Evolutionary conservation across 495 filamentous ascomycete genomes (phyloP).

Genomic region (Hypoxylon subgilvum): DNA sequence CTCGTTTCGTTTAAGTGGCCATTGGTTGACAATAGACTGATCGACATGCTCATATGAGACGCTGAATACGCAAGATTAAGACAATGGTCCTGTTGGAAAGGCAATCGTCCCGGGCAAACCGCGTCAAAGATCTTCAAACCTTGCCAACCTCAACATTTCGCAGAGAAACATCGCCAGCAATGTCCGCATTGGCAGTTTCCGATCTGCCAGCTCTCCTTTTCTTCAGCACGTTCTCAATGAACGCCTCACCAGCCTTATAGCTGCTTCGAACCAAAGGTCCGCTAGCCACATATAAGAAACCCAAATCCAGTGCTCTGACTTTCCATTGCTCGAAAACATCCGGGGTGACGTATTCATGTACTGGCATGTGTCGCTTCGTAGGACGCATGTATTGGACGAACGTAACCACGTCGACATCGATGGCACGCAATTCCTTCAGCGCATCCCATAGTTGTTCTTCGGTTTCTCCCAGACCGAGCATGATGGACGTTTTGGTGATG

Average conservation of each 20-base stretch:
- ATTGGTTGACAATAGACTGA: too few species aligned
- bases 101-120: too few species aligned
- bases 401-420: constrained; percentile 90
- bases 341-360: constrained; percentile 91
- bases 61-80: too few species aligned
- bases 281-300: constrained; percentile 94
- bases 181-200: constrained; percentile 3
- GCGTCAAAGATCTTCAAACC: too few species aligned
- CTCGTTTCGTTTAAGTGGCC: too few species aligned
- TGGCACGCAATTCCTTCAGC: constrained; percentile 75
- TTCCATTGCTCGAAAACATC: constrained; percentile 90
- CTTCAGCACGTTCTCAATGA: constrained; percentile 97
- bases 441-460: constrained; percentile 87
- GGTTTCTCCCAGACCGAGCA: constrained; percentile 93
- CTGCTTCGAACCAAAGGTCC: constrained; percentile 90
- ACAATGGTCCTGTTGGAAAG: too few species aligned
- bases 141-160: too few species aligned
- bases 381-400: constrained; percentile 99
- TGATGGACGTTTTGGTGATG: constrained; percentile 96
- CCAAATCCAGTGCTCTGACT: constrained; percentile 87
- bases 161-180: too few species aligned
- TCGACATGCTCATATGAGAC: too few species aligned
- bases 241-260: constrained; percentile 97
- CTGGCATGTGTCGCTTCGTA: constrained; percentile 95
- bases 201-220: constrained; percentile 73